phyloP scores from a whole-genome alignment of 2,329 filamentous ascomycete species.

The Sarocladium oryzae region DNA sequence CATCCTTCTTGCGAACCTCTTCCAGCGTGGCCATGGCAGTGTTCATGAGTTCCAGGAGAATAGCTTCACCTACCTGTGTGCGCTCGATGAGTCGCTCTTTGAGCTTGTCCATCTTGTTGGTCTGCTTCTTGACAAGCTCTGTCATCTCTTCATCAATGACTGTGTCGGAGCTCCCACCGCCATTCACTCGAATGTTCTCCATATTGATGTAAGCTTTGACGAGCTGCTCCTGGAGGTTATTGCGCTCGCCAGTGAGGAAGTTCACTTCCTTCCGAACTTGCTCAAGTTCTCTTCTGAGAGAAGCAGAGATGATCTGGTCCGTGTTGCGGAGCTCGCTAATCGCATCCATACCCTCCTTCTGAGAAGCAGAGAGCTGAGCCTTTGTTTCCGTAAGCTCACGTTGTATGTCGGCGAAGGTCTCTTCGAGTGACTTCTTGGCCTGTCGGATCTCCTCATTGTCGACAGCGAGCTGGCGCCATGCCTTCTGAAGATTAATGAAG shows the following conservation, averaged over 20 bases:
- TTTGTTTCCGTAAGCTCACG: conserved; percentile 48
- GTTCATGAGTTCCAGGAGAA: conserved; percentile 1
- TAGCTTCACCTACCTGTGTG: conserved; percentile 47
- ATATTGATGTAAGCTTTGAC: conserved; percentile 54
- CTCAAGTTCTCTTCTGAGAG: conserved; percentile 52
- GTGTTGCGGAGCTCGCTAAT: conserved; percentile 53
- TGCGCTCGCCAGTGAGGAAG: conserved; percentile 42
- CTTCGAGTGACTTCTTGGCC: conserved; percentile 36
- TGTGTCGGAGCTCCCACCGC: conserved; percentile 38
- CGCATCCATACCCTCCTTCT: conserved; percentile 47
- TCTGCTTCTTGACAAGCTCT: conserved; percentile 33
- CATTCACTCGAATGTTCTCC: conserved; percentile 50
- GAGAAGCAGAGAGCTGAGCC: conserved; percentile 48
- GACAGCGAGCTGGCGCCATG: conserved; percentile 36
- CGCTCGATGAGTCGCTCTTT: conserved; percentile 47
- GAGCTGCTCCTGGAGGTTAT: conserved; percentile 53
- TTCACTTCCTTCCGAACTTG: conserved; percentile 45
- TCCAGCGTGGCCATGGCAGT: not conserved
- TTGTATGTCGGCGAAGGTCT: conserved; percentile 44
- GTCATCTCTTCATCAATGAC: conserved; percentile 27
- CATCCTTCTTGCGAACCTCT: not conserved
- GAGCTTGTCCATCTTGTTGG: conserved; percentile 53
- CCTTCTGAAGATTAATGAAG: conserved; percentile 43
- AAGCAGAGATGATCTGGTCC: conserved; percentile 52
- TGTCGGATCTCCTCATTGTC: conserved; percentile 42